Evolutionary conservation across 768 basidiomycete species (phyloP).

Genomic region (Amanita inopinata): DNA sequence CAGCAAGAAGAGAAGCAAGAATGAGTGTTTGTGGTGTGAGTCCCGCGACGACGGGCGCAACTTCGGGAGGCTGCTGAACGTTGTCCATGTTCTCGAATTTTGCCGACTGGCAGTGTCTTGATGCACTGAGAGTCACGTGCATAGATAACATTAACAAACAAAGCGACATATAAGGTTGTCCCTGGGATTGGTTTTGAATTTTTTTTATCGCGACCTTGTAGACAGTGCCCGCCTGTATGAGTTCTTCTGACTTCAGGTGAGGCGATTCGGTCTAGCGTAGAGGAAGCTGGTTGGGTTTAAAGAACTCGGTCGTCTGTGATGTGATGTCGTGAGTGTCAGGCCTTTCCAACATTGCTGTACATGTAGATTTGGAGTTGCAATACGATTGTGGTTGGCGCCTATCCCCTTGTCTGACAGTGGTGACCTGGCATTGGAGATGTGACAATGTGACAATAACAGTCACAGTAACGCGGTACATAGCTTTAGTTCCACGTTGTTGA

Average conservation of each 20-base stretch:
- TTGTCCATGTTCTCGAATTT: slow-evolving; percentile 5
- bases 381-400: neutral
- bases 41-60: slow-evolving; percentile 22
- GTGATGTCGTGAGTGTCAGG: slow-evolving; percentile 56
- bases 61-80: slow-evolving; percentile 20
- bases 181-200: neutral
- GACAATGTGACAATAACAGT: neutral
- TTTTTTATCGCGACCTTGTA: slow-evolving; percentile 46
- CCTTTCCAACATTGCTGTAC: slow-evolving; percentile 54
- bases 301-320: slow-evolving; percentile 43
- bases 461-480: slow-evolving; percentile 2
- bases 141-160: neutral
- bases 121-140: no score
- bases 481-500: slow-evolving; percentile 16
- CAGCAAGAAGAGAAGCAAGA: slow-evolving; percentile 33
- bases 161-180: neutral
- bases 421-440: neutral
- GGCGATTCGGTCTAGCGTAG: slow-evolving; percentile 69
- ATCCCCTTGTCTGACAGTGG: slow-evolving; percentile 6
- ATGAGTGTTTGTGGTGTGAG: slow-evolving; percentile 30
- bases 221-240: slow-evolving; percentile 60
- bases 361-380: neutral
- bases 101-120: no score
- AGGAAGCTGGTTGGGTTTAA: slow-evolving; percentile 45
- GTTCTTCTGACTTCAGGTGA: slow-evolving; percentile 31